Base-by-base conservation (phyloP, 2,329 filamentous ascomycete genomes). In the Drechslera avenae region DNA sequence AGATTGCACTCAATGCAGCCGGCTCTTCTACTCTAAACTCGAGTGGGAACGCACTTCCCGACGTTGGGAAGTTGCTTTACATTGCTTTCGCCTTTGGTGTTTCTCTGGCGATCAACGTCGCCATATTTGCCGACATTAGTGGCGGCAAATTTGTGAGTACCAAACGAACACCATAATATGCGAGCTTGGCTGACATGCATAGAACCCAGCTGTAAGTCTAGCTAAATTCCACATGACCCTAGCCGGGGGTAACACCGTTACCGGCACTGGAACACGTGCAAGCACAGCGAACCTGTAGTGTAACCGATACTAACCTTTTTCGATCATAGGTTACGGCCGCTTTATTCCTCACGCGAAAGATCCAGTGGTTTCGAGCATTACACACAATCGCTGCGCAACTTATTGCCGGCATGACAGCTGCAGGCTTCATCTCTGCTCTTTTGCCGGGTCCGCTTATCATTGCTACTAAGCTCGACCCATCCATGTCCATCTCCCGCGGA, bases 1-100 rank as follows among this genome's bases (percentile, higher is more conserved):
- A 84, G 64, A 73, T 83, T 17, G 73, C 78, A 54, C 81, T 81
- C 44, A 77, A 80, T 5, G 60, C 62, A 28, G 52, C 62, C 4
- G 46, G 46, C n/a, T 50, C 42, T 17, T 35, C 52, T 75, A 72
- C 57, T 77, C 48, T 62, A 19, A 56, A 45, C 3, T 46, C 52
- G 7, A 50, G 48, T 33, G 39, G 52, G 1, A 46, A 55, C 9
- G 45, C 52, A 8, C 39, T 40, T 13, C 59, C 53, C 17, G 57
- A 63, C 35, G 57, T 59, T 16, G 54, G 44, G 9, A 57, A 73
- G 73, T 60, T 76, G 7, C 52, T 74, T 1, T 74, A 71, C 53
- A 69, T 73, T 14, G 54, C 68, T 2, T 64, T 74, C 14, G 49
- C 60, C 2, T 74, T 73, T 39, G 69, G 68, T 14, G 57, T 69